Base-by-base conservation (phyloP, 805 yeast genomes). In the Barnettozyma californica region DNA sequence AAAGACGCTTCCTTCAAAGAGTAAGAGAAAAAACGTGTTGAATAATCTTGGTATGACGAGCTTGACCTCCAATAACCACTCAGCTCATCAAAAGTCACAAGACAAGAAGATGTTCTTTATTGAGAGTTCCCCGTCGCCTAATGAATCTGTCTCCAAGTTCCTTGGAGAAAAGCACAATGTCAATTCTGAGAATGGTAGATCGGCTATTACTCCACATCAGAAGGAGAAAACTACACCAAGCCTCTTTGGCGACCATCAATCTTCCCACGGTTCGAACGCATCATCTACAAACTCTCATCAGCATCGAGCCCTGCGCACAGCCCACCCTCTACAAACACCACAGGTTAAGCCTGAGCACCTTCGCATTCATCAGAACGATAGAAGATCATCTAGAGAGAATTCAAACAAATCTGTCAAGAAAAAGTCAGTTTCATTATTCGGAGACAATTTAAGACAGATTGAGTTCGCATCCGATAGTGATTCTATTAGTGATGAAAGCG, bases 391-490 rank as follows among this genome's bases (percentile, higher is more conserved):
- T 8, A 44, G 53, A 43, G 51, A 52, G 26, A 44, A 43, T 9
- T 51, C 54, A 1, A 21, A 20, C 20, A 51, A 42, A 36, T 51
- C 50, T 9, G n/a, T 29, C 3, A 45, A 42, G 31, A 42, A 44
- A n/a, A 47, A 46, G 39, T 55, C 55, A 11, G 25, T 47, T 4
- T 59, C 64, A 1, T 46, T 61, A 40, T 61, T 61, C 46, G 34
- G 45, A 9, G 55, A 44, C 5, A 51, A 46, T 38, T 29, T 50
- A 10, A 46, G 51, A 45, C 47, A 45, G 9, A 44, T 58, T 18
- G 53, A 65, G 46, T 71, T 68, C 49, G 67, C 71, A 0, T 68
- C 73, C 2, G 73, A 68, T 46, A 73, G 68, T 43, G 72, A 68
- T 9, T 63, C 65, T 10, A 62, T 69, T 27, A 62, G 67, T 14